These are phyloP conservation scores for Nissolia schottii DNA, from an alignment of 306 rosid genomes.

Conservation along the genomic window DNA sequence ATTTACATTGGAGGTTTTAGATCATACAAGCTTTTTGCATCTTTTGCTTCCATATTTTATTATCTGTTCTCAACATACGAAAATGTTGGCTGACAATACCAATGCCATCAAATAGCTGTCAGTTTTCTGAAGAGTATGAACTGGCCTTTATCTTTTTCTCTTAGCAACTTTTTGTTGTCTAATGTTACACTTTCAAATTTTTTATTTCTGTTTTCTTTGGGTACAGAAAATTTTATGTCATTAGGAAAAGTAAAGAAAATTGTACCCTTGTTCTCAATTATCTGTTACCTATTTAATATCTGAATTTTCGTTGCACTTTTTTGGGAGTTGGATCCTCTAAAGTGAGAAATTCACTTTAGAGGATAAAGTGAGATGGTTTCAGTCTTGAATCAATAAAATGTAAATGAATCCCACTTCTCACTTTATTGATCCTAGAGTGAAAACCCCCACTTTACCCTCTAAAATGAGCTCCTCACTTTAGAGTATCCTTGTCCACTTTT, in stretches of 20 bases:
- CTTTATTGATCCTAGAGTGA: no score
- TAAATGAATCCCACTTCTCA: no score
- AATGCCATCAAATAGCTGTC: conserved; percentile 4
- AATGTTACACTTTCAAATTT: neutral
- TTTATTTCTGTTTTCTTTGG: neutral
- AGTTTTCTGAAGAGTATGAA: conserved; percentile 1
- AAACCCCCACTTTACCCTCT: no score
- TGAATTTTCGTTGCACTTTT: neutral
- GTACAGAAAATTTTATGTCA: neutral
- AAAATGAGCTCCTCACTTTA: no score
- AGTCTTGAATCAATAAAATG: no score
- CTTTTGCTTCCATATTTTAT: neutral
- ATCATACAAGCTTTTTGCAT: neutral
- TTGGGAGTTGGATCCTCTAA: no score
- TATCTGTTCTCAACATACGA: neutral
- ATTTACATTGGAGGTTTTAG: conserved; percentile 4
- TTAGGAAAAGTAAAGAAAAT: neutral
- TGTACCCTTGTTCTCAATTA: neutral
- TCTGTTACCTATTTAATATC: neutral
- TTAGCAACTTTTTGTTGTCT: conserved; percentile 2
- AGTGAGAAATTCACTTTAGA: no score
- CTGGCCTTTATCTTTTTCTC: neutral
- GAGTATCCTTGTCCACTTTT: no score
- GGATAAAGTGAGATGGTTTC: no score
- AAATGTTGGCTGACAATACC: conserved; percentile 7